Evolutionary conservation across 371 early-diverging fungal genomes (phyloP).

Genomic region (Dichotomocladium elegans): DNA sequence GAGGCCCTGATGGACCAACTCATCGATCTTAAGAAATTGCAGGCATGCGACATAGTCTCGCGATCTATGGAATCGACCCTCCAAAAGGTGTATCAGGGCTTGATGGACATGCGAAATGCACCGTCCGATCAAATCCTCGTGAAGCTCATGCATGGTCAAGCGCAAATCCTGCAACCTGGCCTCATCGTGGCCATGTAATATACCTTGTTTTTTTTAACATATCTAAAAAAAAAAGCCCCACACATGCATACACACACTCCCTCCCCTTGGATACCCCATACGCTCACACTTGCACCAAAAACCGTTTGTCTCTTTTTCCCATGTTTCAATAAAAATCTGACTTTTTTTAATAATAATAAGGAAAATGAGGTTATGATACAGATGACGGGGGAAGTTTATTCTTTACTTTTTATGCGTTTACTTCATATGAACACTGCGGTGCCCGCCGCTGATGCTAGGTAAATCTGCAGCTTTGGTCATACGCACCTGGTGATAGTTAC

Average conservation of each 20-base stretch:
- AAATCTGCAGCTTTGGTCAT: slow-evolving; percentile 20
- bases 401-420: not conserved
- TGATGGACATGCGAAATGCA: slow-evolving; percentile 12
- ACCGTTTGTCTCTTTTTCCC: not conserved
- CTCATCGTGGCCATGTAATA: not conserved
- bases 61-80: slow-evolving; percentile 9
- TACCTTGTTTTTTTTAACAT: not conserved
- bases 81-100: slow-evolving; percentile 6
- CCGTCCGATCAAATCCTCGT: slow-evolving; percentile 3
- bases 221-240: too few relatives aligned
- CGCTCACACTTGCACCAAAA: not conserved
- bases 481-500: slow-evolving; percentile 34
- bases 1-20: slow-evolving; percentile 32
- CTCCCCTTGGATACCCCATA: not conserved
- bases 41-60: not conserved
- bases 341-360: not conserved
- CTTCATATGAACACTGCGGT: slow-evolving; percentile 5
- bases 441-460: slow-evolving; percentile 1
- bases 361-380: not conserved
- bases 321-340: not conserved
- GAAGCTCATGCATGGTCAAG: slow-evolving; percentile 9
- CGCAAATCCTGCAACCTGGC: not conserved
- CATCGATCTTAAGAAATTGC: slow-evolving; percentile 16
- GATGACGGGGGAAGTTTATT: not conserved
- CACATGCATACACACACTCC: too few relatives aligned